Conservation (phyloP, 805 yeast genomes). For the Metschnikowia vanudenii region DNA sequence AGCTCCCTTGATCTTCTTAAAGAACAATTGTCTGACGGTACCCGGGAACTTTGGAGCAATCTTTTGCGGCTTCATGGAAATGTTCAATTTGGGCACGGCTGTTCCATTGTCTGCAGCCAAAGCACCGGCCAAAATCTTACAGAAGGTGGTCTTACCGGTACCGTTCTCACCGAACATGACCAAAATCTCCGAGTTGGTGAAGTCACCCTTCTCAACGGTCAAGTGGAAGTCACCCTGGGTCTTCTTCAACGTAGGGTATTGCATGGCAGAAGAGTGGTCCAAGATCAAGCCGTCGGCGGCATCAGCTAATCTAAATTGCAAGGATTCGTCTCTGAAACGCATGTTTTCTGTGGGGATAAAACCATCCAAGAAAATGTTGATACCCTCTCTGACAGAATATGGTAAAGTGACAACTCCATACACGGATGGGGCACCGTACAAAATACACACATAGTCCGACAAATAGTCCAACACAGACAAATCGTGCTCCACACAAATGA, state of each 20-base stretch:
- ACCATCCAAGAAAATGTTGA: constrained; percentile 97
- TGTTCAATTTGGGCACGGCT: constrained; percentile 82
- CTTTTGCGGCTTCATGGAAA: constrained; percentile 98
- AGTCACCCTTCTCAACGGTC: constrained; percentile 79
- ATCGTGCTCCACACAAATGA: constrained; percentile 98
- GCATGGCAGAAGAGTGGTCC: constrained; percentile 76
- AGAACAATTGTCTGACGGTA: constrained; percentile 95
- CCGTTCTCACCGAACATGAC: constrained; percentile 99
- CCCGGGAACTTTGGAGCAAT: constrained; percentile 99
- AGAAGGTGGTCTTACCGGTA: constrained; percentile 98
- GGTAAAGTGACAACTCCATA: constrained; percentile 99
- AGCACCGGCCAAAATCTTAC: constrained; percentile 92
- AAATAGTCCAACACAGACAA: constrained; percentile 94
- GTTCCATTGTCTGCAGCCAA: constrained; percentile 79
- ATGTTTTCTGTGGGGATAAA: constrained; percentile 95
- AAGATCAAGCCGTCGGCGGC: constrained; percentile 73
- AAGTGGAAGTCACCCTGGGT: constrained; percentile 96
- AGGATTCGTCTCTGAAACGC: constrained; percentile 93
- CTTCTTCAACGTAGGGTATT: constrained; percentile 80
- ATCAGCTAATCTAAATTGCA: constrained; percentile 90
- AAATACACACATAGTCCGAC: constrained; percentile 93
- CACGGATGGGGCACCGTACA: constrained; percentile 97
- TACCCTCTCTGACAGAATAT: constrained; percentile 97
- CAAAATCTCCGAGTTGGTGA: constrained; percentile 92
- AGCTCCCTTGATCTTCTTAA: constrained; percentile 92